A percentile compares a stretch with the other conserved stretches of the same genome.
Conservation (phyloP, 2,329 filamentous ascomycete genomes). For the Colletotrichum sp. region DNA sequence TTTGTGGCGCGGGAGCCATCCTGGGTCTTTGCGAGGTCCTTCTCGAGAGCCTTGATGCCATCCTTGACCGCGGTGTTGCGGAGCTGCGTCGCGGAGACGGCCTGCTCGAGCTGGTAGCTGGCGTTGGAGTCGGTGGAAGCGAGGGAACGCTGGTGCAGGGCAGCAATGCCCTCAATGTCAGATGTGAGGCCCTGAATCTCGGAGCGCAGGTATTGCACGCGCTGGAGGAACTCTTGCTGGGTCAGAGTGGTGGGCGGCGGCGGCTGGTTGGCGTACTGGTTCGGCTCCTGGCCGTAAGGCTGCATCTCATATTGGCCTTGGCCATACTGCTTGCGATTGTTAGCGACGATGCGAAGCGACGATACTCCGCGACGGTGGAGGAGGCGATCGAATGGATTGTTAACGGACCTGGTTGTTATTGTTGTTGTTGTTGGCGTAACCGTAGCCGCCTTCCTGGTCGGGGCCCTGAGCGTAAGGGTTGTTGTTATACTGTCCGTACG, state of each 20-base stretch:
- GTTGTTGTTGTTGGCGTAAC: constrained; percentile 33
- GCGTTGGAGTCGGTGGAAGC: constrained; percentile 65
- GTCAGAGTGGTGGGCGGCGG: constrained; percentile 45
- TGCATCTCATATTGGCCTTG: constrained; percentile 61
- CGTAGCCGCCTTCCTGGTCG: constrained; percentile 51
- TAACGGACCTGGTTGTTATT: constrained; percentile 42
- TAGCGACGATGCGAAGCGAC: background rate
- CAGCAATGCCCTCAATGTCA: constrained; percentile 71
- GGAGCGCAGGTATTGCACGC: constrained; percentile 69
- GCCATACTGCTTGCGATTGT: constrained; percentile 21
- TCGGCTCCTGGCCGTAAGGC: constrained; percentile 46
- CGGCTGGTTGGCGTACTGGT: constrained; percentile 22
- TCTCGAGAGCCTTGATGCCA: constrained; percentile 78
- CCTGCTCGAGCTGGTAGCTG: constrained; percentile 65
- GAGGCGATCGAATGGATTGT: background rate
- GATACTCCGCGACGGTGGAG: background rate
- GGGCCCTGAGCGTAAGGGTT: constrained; percentile 68
- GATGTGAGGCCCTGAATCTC: constrained; percentile 71
- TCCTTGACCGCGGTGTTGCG: constrained; percentile 79
- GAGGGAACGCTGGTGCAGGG: constrained; percentile 74
- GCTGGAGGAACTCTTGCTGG: constrained; percentile 71
- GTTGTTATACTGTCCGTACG: constrained; percentile 65
- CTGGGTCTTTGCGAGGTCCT: constrained; percentile 68
- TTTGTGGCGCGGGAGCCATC: constrained; percentile 69
- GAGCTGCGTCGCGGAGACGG: constrained; percentile 73